Evolutionary conservation across 202 grass and related monocot genomes (phyloP), one percentile per base, ranked within the genome.

Genomic region (Setaria viridis): DNA sequence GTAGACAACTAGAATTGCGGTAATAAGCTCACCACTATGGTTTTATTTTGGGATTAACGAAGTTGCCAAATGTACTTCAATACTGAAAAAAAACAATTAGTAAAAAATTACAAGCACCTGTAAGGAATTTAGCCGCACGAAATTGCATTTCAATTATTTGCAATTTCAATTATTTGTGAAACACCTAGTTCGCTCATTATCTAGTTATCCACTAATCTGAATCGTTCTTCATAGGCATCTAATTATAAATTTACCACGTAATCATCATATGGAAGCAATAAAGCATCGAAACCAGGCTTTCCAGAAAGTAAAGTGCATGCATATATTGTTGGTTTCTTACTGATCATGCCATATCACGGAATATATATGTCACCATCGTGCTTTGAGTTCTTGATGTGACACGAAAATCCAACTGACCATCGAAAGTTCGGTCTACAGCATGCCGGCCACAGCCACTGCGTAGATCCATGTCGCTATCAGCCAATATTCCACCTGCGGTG

Each of bases 331-430:
- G 6, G 17, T 20, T 30, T 30, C 21, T 30, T 30, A 11, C 3
- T 12, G 10, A 30, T 13, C 21, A 30, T 62, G 21, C 58, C 58
- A 12, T 41, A 41, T 62, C 58, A 12, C 9, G n/a, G 57, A 60
- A 62, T 11, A 30, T 1, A 30, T 0, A 11, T 30, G 58, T 62
- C 58, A 30, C n/a, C 10, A 29, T 62, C 58, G 21, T 30, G 21
- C 58, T 62, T 62, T 62, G 58, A 62, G 58, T 62, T 62, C 58
- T 62, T 62, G n/a, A 62, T 62, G 58, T 30, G 58, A 62, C 58
- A 30, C 58, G 21, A 62, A 62, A 30, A 62, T 62, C 58, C 58
- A 29, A 62, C 3, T 12, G 58, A 62, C 21, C 10, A 62, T 30
- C 21, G 21, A 30, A 59, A 21, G n/a, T 25, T 59, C 30, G 21